Percentiles rank a stretch among this genome's conserved stretches.
Evolutionary conservation across 1,284 basidiomycete species (phyloP).

Genomic region (Tilletia setariae): DNA sequence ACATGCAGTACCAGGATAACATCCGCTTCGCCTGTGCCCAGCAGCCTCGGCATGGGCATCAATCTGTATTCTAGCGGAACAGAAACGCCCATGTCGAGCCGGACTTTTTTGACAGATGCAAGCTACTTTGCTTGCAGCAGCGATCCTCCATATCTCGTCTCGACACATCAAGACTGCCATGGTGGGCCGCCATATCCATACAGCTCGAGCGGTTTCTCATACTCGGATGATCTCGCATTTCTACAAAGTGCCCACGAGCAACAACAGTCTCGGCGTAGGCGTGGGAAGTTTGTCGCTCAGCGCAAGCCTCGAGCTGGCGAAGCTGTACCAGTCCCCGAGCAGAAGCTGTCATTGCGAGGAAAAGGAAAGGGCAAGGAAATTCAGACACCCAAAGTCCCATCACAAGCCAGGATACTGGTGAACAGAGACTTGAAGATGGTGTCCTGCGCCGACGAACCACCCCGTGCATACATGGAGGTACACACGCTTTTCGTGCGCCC

Average conservation of each 20-base stretch:
- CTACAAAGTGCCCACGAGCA: background rate
- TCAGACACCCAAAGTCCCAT: background rate
- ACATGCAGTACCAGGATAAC: background rate
- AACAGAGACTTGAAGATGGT: background rate
- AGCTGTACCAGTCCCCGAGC: background rate
- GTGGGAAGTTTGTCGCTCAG: conserved; percentile 4
- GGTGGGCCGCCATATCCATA: background rate
- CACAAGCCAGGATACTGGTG: background rate
- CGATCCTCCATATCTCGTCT: too few relatives aligned
- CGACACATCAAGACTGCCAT: background rate
- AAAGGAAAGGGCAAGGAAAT: background rate
- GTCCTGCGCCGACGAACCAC: background rate
- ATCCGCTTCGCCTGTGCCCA: background rate
- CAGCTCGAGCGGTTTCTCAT: too few relatives aligned
- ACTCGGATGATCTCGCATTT: background rate
- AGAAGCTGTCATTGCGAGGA: background rate
- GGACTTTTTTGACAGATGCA: too few relatives aligned
- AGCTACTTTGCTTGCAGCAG: too few relatives aligned
- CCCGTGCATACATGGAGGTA: conserved; percentile 1
- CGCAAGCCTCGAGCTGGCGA: background rate
- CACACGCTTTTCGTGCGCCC: conserved; percentile 11
- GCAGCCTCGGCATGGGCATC: conserved; percentile 10
- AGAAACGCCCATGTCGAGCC: too few relatives aligned
- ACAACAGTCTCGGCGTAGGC: background rate
- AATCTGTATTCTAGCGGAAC: background rate